Percentiles rank a stretch among this genome's conserved stretches.
phyloP scores from a whole-genome alignment of 805 yeast species.

The Metschnikowia peoriensis region DNA sequence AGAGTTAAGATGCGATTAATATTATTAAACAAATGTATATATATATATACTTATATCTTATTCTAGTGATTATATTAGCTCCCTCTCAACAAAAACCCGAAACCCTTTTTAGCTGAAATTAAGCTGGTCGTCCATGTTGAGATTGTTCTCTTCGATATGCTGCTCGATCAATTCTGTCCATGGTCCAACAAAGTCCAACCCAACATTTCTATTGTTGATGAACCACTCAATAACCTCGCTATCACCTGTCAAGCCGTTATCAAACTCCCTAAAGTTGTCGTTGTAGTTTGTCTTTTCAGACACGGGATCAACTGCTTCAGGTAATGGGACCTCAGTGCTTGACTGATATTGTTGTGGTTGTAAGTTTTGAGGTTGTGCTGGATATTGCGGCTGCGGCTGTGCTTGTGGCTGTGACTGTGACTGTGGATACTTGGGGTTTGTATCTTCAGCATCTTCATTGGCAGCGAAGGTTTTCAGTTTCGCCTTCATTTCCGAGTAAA shows the following conservation, averaged over 20 bases:
- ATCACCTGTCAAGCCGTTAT: slow-evolving; percentile 29
- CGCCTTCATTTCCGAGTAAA: slow-evolving; percentile 71
- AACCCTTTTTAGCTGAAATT: background rate
- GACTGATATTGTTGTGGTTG: background rate
- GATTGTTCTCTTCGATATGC: slow-evolving; percentile 40
- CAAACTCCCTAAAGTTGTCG: slow-evolving; percentile 8
- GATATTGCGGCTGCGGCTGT: background rate
- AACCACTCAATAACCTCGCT: slow-evolving; percentile 47
- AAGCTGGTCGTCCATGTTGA: slow-evolving; percentile 9
- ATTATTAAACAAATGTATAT: background rate
- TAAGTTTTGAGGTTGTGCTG: background rate
- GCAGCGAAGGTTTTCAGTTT: slow-evolving; percentile 27
- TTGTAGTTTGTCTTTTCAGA: background rate
- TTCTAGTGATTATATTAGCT: too few relatives aligned
- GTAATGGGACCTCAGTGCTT: slow-evolving; percentile 13
- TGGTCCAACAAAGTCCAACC: slow-evolving; percentile 56
- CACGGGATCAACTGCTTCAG: slow-evolving; percentile 1
- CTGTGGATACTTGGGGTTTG: background rate
- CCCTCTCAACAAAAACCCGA: background rate
- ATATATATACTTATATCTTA: background rate
- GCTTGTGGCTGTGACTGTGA: background rate
- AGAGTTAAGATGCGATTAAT: background rate
- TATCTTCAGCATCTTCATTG: slow-evolving; percentile 2
- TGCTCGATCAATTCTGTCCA: slow-evolving; percentile 81
- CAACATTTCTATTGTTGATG: slow-evolving; percentile 34